These are phyloP conservation scores for Chlamydomonas eustigma DNA, from an alignment of 139 green algal species.

Conservation along the genomic window DNA sequence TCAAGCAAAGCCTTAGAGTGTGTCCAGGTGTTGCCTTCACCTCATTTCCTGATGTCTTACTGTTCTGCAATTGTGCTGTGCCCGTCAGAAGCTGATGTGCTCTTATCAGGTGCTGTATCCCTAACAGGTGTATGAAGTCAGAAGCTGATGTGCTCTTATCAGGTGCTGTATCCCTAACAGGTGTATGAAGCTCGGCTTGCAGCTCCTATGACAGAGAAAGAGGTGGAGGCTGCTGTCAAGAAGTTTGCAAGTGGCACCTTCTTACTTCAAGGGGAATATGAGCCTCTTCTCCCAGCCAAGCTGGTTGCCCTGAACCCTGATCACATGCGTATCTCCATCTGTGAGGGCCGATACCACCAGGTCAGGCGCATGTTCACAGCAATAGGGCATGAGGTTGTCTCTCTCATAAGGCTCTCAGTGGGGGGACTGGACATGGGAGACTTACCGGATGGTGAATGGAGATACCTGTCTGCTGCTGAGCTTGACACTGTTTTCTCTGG, in stretches of 20 bases:
- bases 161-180: no score
- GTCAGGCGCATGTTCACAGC: slow-evolving; percentile 55
- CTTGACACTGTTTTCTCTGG: slow-evolving; percentile 5
- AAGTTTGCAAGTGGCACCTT: slow-evolving; percentile 41
- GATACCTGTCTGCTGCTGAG: not conserved
- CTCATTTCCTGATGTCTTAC: no score
- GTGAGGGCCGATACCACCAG: slow-evolving; percentile 54
- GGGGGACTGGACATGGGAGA: slow-evolving; percentile 35
- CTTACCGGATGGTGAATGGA: slow-evolving; percentile 36
- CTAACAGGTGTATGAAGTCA: no score
- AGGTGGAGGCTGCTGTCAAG: slow-evolving; percentile 20
- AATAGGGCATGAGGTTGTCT: slow-evolving; percentile 41
- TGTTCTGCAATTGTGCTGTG: no score
- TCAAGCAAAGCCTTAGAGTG: no score
- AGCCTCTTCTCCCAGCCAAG: slow-evolving; percentile 43
- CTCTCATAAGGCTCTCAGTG: slow-evolving; percentile 35
- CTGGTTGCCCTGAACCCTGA: slow-evolving; percentile 19
- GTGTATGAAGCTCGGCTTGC: slow-evolving; percentile 42
- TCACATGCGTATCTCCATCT: slow-evolving; percentile 38
- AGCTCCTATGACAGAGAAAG: slow-evolving; percentile 21
- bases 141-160: no score
- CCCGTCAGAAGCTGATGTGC: no score
- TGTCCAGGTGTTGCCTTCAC: no score
- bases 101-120: no score
- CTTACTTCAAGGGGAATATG: slow-evolving; percentile 34